Evolutionary conservation across 768 basidiomycete genomes (phyloP).

Genomic region (Dacryopinax spathularia): DNA sequence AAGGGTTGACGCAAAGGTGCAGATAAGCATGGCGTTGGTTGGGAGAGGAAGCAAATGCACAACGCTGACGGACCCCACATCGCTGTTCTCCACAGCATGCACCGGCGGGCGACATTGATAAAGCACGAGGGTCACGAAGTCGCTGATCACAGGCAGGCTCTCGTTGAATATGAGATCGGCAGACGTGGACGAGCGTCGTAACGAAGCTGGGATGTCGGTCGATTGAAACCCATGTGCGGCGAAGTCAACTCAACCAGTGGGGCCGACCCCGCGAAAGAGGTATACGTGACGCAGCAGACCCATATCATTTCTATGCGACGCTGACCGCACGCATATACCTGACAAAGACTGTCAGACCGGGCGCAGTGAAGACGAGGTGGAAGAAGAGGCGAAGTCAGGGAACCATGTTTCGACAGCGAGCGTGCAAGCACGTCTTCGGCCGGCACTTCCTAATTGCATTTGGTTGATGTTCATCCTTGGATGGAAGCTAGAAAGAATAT

Average conservation of each 20-base stretch:
- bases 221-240: too few relatives aligned
- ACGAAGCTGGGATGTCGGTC: too few relatives aligned
- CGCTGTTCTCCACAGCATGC: too few relatives aligned
- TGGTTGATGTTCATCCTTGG: slow-evolving; percentile 2
- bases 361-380: background rate
- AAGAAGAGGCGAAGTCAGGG: background rate
- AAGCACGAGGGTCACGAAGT: too few relatives aligned
- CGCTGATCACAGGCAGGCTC: too few relatives aligned
- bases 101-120: too few relatives aligned
- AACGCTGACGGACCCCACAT: background rate
- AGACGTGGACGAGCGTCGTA: too few relatives aligned
- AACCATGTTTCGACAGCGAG: slow-evolving; percentile 4
- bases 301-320: too few relatives aligned
- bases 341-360: background rate
- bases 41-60: background rate
- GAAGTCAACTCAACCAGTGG: too few relatives aligned
- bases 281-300: too few relatives aligned
- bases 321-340: background rate
- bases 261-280: too few relatives aligned
- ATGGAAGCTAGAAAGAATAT: background rate
- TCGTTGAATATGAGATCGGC: too few relatives aligned
- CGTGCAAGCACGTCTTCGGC: slow-evolving; percentile 2
- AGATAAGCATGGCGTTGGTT: background rate
- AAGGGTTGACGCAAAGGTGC: background rate
- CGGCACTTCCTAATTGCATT: slow-evolving; percentile 1